Evolutionary conservation across 257 asterid species (phyloP).

Genomic region (Nemophila menziesii): DNA sequence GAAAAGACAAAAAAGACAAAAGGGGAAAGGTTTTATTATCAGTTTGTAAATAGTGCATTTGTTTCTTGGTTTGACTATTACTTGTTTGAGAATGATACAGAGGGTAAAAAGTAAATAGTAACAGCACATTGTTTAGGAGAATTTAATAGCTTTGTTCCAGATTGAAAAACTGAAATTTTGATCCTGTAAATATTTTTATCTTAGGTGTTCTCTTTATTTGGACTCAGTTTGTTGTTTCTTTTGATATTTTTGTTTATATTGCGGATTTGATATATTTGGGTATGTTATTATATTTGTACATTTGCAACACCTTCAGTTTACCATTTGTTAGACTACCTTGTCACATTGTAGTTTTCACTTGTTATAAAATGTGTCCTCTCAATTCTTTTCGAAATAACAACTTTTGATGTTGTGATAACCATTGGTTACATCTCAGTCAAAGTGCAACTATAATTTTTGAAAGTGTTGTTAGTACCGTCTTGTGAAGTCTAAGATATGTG

Average conservation of each 20-base stretch:
- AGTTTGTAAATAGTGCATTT: conserved; percentile 37
- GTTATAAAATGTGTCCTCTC: too few relatives aligned
- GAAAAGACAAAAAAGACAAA: background rate
- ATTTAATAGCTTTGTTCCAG: background rate
- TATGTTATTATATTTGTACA: too few relatives aligned
- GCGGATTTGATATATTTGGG: background rate
- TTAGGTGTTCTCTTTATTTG: background rate
- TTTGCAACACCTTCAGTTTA: too few relatives aligned
- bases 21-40: background rate
- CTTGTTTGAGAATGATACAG: conserved; percentile 8
- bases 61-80: conserved; percentile 4
- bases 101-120: conserved; percentile 11
- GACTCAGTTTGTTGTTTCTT: background rate
- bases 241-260: too few relatives aligned
- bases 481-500: too few relatives aligned
- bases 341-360: too few relatives aligned
- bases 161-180: background rate
- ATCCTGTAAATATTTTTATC: background rate
- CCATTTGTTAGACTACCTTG: too few relatives aligned
- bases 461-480: too few relatives aligned
- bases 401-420: too few relatives aligned
- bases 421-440: too few relatives aligned
- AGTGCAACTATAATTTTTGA: too few relatives aligned
- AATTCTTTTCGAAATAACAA: too few relatives aligned
- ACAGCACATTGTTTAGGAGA: background rate